phyloP scores from a whole-genome alignment of 805 yeast species.

The Cyberlindnera euphorbiae region DNA sequence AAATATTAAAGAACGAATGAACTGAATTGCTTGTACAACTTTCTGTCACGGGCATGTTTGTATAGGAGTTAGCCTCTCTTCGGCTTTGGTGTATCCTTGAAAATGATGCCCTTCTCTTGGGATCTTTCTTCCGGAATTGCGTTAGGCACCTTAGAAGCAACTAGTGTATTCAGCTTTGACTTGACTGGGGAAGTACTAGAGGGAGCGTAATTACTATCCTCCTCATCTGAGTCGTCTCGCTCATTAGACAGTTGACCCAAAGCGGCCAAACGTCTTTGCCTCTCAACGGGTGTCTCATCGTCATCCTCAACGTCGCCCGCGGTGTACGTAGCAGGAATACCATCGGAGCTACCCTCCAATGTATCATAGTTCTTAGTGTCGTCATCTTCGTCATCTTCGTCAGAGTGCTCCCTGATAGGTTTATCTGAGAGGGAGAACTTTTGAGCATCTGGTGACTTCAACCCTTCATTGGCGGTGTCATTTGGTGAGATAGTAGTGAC shows the following conservation, averaged over 20 bases:
- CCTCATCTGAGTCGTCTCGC: conserved; percentile 27
- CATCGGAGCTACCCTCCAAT: conserved; percentile 6
- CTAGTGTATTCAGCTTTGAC: conserved; percentile 8
- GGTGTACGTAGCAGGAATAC: too few relatives aligned
- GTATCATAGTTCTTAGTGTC: conserved; percentile 20
- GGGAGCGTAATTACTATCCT: conserved; percentile 27
- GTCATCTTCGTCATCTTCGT: conserved; percentile 20
- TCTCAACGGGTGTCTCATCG: conserved; percentile 18
- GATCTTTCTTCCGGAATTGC: conserved; percentile 25
- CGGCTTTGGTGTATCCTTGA: conserved; percentile 9
- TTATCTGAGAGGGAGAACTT: not conserved
- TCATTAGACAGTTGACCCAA: conserved; percentile 20
- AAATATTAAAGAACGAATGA: too few relatives aligned
- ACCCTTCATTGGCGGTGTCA: not conserved
- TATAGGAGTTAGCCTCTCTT: not conserved
- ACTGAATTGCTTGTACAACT: not conserved
- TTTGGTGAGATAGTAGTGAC: not conserved
- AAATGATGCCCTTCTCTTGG: conserved; percentile 5
- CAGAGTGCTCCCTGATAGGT: conserved; percentile 1
- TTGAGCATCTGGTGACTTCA: too few relatives aligned
- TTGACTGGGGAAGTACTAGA: not conserved
- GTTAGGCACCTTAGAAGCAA: conserved; percentile 7
- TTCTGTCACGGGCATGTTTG: not conserved
- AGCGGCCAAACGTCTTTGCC: conserved; percentile 21
- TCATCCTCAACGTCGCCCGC: conserved; percentile 22